These are phyloP conservation scores for Pythium vanterpoolii DNA, from an alignment of 352 stramenopile species.

Conservation along the genomic window DNA sequence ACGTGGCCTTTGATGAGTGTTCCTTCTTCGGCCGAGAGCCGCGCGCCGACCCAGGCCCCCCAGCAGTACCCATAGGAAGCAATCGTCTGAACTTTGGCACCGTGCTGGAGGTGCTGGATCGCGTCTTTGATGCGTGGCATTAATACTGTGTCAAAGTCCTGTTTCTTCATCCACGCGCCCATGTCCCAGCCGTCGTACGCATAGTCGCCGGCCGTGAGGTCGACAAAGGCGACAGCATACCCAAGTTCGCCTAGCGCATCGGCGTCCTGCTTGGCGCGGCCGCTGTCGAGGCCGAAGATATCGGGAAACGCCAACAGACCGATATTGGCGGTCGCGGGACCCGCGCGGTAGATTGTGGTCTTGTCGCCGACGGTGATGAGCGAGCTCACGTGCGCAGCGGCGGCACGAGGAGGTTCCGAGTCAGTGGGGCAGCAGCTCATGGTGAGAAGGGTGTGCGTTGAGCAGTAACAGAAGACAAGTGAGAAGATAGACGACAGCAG, in stretches of 20 bases:
- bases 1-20: conserved; percentile 25
- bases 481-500: too few relatives aligned
- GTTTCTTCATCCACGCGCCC: conserved; percentile 14
- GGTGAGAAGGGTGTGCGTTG: neutral
- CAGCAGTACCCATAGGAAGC: conserved; percentile 32
- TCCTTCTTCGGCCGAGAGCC: conserved; percentile 10
- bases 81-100: conserved; percentile 24
- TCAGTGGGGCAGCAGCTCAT: conserved; percentile 40
- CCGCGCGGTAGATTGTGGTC: conserved; percentile 39
- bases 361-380: conserved; percentile 29
- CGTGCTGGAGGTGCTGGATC: conserved; percentile 28
- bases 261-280: conserved; percentile 46
- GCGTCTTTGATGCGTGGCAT: conserved; percentile 23
- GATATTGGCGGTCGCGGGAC: conserved; percentile 23
- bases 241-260: conserved; percentile 40
- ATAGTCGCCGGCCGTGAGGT: conserved; percentile 34
- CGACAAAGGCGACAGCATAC: conserved; percentile 46
- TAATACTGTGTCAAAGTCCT: conserved; percentile 19
- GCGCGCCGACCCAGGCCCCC: conserved; percentile 27
- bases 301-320: conserved; percentile 44
- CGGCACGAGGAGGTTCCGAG: conserved; percentile 24
- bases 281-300: conserved; percentile 49
- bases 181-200: conserved; percentile 20
- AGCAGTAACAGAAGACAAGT: too few relatives aligned
- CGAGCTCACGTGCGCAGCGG: conserved; percentile 11